Evolutionary conservation across 768 basidiomycete species (phyloP).

Genomic region (Leucocoprinus sp.): DNA sequence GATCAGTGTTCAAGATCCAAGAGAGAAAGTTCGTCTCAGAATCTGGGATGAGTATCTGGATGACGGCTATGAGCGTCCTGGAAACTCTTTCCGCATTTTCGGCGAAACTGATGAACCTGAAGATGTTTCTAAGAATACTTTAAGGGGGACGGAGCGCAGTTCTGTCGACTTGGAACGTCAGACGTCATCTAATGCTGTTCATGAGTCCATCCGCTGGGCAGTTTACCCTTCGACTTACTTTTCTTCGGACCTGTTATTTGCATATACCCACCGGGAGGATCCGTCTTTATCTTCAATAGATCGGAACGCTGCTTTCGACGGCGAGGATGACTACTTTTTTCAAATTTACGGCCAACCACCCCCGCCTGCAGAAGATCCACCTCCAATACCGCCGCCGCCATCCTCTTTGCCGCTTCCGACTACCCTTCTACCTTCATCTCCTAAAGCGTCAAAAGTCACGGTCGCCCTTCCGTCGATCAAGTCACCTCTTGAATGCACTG

Average conservation of each 20-base stretch:
- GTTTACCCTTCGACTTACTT: slow-evolving; percentile 53
- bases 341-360: slow-evolving; percentile 16
- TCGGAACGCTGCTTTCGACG: slow-evolving; percentile 13
- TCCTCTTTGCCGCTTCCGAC: slow-evolving; percentile 10
- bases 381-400: slow-evolving; percentile 26
- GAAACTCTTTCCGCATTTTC: slow-evolving; percentile 28
- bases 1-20: slow-evolving; percentile 45
- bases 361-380: slow-evolving; percentile 26
- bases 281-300: slow-evolving; percentile 25
- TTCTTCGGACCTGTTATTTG: slow-evolving; percentile 43
- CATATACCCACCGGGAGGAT: slow-evolving; percentile 32
- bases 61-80: slow-evolving; percentile 18
- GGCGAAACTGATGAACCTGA: slow-evolving; percentile 27
- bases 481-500: no score
- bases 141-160: neutral
- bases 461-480: neutral
- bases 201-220: slow-evolving; percentile 45
- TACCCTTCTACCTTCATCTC: slow-evolving; percentile 12
- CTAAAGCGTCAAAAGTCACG: no score
- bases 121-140: slow-evolving; percentile 21
- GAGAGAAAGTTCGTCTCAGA: slow-evolving; percentile 34
- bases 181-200: neutral
- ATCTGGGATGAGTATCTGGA: slow-evolving; percentile 34
- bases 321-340: slow-evolving; percentile 27
- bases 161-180: neutral